Conservation (phyloP, 1,284 basidiomycete genomes). For the Moesziomyces globuligerus region DNA sequence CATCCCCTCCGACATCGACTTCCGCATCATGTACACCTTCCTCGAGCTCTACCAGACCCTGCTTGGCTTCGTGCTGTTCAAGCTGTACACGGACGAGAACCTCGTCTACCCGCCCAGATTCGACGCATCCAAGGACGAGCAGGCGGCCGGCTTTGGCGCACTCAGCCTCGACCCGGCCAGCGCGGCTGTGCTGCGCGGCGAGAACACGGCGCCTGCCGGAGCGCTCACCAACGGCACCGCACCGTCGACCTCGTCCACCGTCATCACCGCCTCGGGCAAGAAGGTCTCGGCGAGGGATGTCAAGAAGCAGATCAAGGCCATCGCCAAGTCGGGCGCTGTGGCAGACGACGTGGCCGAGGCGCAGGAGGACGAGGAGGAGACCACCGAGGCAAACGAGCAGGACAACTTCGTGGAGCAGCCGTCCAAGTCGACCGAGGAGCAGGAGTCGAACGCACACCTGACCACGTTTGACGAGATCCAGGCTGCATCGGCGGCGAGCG, state of each 20-base stretch:
- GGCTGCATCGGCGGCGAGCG: conserved; percentile 43
- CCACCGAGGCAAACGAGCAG: conserved; percentile 16
- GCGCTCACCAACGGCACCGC: conserved; percentile 23
- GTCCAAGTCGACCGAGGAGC: conserved; percentile 73
- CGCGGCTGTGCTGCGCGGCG: conserved; percentile 57
- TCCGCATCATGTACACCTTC: conserved; percentile 98
- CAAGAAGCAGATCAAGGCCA: conserved; percentile 71
- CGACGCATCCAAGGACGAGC: conserved; percentile 84
- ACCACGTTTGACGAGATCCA: conserved; percentile 79
- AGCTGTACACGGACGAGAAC: conserved; percentile 92
- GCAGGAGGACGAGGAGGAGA: conserved; percentile 30
- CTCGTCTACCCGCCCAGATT: conserved; percentile 94
- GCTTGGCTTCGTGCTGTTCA: conserved; percentile 95
- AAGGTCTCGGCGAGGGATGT: conserved; percentile 70
- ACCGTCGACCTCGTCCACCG: conserved; percentile 37
- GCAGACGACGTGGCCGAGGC: conserved; percentile 45
- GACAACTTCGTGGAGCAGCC: conserved; percentile 67
- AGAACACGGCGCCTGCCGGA: conserved; percentile 22
- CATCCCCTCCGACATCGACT: conserved; percentile 93
- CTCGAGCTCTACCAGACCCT: conserved; percentile 97
- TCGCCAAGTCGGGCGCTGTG: conserved; percentile 57
- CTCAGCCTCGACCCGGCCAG: conserved; percentile 78
- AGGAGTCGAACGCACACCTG: conserved; percentile 70
- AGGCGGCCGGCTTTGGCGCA: conserved; percentile 84
- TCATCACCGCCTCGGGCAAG: conserved; percentile 61